phyloP scores from a whole-genome alignment of 192 early-diverging fungal genomes.

The Umbelopsis ramanniana region DNA sequence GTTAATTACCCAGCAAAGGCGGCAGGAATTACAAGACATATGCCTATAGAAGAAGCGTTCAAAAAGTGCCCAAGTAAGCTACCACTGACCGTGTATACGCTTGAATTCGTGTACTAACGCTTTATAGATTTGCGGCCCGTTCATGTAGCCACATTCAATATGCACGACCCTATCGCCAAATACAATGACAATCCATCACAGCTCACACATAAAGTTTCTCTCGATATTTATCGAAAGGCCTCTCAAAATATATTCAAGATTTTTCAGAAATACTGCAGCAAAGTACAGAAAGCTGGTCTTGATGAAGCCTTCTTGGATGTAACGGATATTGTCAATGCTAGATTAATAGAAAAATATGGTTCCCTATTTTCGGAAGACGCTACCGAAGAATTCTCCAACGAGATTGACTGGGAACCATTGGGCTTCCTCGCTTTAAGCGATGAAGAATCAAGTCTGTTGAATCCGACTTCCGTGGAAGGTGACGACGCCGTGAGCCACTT shows the following conservation, averaged over 20 bases:
- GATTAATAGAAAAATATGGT: conserved; percentile 51
- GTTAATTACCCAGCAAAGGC: conserved; percentile 89
- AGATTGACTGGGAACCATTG: conserved; percentile 39
- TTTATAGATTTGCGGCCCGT: conserved; percentile 67
- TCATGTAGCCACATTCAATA: conserved; percentile 83
- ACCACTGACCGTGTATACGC: neutral
- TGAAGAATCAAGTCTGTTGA: conserved; percentile 7
- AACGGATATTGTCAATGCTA: conserved; percentile 66
- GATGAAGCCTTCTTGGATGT: conserved; percentile 94
- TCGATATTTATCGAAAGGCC: conserved; percentile 81
- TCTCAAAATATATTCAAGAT: conserved; percentile 75
- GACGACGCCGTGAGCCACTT: neutral
- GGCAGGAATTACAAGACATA: conserved; percentile 74
- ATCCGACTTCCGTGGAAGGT: neutral
- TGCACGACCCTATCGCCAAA: conserved; percentile 62
- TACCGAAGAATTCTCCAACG: neutral
- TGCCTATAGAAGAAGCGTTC: conserved; percentile 54
- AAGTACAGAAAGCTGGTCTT: conserved; percentile 72
- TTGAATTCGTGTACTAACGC: neutral
- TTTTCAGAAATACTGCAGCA: conserved; percentile 59
- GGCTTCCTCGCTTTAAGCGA: conserved; percentile 54
- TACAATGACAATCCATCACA: conserved; percentile 72
- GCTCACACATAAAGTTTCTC: conserved; percentile 87
- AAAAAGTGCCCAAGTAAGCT: conserved; percentile 52
- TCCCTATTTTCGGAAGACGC: conserved; percentile 31